A percentile compares a stretch with the other conserved stretches of the same genome.
Evolutionary conservation across 176 grass and related monocot genomes (phyloP).

Genomic region (Juncus effusus): DNA sequence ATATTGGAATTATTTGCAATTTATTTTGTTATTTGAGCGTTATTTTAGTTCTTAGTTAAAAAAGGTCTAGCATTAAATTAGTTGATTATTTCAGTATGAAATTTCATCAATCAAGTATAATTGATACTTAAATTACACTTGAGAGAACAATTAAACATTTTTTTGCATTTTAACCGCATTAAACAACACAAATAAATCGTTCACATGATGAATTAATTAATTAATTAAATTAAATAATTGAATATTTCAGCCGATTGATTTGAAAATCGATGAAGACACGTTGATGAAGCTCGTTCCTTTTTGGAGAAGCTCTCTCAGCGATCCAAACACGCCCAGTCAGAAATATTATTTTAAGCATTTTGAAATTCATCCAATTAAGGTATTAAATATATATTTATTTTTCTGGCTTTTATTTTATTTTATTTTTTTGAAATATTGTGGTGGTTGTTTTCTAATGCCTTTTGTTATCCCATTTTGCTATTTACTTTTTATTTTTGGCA

Average conservation of each 20-base stretch:
- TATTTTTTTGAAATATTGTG: neutral
- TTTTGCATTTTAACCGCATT: neutral
- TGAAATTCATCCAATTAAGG: constrained; percentile 91
- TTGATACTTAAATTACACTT: too few relatives aligned
- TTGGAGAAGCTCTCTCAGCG: constrained; percentile 73
- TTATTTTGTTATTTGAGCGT: too few relatives aligned
- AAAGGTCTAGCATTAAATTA: constrained; percentile 62
- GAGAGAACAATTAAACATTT: too few relatives aligned
- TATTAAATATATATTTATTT: constrained; percentile 3
- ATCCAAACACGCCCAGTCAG: constrained; percentile 41
- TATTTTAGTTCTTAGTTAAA: constrained; percentile 51
- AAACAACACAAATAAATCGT: constrained; percentile 23
- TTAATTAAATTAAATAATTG: constrained; percentile 21
- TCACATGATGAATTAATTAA: constrained; percentile 19
- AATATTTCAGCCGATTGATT: constrained; percentile 59
- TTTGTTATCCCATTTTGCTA: too few relatives aligned
- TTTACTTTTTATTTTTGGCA: too few relatives aligned
- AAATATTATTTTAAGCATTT: constrained; percentile 80
- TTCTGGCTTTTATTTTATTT: constrained; percentile 29
- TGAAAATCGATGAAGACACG: constrained; percentile 79
- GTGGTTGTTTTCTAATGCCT: too few relatives aligned
- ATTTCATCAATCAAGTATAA: neutral
- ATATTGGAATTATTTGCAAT: too few relatives aligned
- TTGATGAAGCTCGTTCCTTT: constrained; percentile 90
- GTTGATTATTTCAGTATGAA: constrained; percentile 69